phyloP scores from a whole-genome alignment of 139 green algal genomes.

The Pleodorina starrii region DNA sequence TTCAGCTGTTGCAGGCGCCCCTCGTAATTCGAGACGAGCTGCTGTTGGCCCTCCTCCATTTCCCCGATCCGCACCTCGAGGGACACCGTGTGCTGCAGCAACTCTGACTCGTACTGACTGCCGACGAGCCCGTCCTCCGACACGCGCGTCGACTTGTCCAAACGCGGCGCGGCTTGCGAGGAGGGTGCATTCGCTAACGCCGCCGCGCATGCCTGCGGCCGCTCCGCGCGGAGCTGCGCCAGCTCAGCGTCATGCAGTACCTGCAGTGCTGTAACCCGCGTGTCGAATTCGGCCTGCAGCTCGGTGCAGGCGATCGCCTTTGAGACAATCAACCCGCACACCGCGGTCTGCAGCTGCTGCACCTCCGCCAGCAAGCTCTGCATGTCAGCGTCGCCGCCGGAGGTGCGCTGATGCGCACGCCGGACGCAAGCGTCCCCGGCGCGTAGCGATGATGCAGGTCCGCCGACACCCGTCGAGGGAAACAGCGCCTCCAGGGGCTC shows the following conservation, averaged over 20 bases:
- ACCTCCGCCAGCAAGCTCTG: not conserved
- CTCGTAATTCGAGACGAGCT: not conserved
- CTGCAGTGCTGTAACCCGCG: not conserved
- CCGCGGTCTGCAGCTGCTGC: conserved; percentile 7
- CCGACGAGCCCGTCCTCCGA: not conserved
- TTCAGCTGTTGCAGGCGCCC: not conserved
- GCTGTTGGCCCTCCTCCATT: not conserved
- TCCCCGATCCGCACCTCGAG: not conserved
- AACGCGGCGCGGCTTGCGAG: not conserved
- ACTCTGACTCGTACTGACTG: not conserved
- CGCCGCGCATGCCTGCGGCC: not conserved
- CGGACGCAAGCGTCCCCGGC: not conserved
- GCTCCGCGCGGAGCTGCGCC: not conserved
- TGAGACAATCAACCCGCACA: conserved; percentile 30
- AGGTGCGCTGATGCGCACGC: not conserved
- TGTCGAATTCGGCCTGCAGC: conserved; percentile 1
- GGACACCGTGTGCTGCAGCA: not conserved
- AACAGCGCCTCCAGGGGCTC: conserved; percentile 26
- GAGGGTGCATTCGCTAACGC: not conserved
- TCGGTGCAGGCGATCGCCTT: not conserved
- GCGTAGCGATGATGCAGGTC: not conserved
- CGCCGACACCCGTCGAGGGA: not conserved
- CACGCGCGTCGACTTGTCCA: not conserved
- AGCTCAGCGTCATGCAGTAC: not conserved
- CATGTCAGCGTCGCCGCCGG: not conserved